Percentiles rank a stretch among this genome's conserved stretches.
Evolutionary conservation across 371 early-diverging fungal species (phyloP).

Genomic region (Umbelopsis sp.): DNA sequence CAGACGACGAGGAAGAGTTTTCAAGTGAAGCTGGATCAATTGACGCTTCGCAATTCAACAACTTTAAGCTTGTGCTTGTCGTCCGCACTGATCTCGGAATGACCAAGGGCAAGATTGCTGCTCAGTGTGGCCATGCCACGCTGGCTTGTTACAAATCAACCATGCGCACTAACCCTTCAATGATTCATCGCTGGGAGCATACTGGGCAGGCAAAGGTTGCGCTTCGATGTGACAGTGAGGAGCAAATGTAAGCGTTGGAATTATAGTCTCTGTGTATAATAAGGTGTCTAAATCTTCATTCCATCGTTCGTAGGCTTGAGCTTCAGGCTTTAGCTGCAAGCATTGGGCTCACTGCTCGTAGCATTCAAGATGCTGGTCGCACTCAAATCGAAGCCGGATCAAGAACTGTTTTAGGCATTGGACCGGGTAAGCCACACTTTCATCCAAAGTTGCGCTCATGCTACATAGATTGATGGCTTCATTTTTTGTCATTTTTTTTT

Average conservation of each 20-base stretch:
- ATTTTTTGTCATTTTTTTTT: no score
- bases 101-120: constrained; percentile 96
- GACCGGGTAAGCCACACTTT: constrained; percentile 72
- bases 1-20: constrained; percentile 6
- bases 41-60: constrained; percentile 11
- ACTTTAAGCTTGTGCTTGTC: constrained; percentile 57
- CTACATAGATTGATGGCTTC: no score
- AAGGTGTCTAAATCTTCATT: not conserved
- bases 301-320: constrained; percentile 54
- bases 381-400: constrained; percentile 98
- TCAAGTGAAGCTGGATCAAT: not conserved
- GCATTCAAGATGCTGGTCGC: constrained; percentile 94
- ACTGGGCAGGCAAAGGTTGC: constrained; percentile 90
- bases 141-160: constrained; percentile 84
- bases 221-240: constrained; percentile 79
- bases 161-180: constrained; percentile 53
- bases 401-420: constrained; percentile 94
- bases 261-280: not conserved
- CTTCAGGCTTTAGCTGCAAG: constrained; percentile 74
- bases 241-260: constrained; percentile 64
- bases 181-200: constrained; percentile 76
- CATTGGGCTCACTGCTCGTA: constrained; percentile 76
- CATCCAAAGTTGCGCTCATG: constrained; percentile 6
- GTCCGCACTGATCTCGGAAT: constrained; percentile 92
- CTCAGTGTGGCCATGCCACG: constrained; percentile 96